Evolutionary conservation across 2,329 filamentous ascomycete species (phyloP).

Genomic region (Ceratocystis smalleyi): DNA sequence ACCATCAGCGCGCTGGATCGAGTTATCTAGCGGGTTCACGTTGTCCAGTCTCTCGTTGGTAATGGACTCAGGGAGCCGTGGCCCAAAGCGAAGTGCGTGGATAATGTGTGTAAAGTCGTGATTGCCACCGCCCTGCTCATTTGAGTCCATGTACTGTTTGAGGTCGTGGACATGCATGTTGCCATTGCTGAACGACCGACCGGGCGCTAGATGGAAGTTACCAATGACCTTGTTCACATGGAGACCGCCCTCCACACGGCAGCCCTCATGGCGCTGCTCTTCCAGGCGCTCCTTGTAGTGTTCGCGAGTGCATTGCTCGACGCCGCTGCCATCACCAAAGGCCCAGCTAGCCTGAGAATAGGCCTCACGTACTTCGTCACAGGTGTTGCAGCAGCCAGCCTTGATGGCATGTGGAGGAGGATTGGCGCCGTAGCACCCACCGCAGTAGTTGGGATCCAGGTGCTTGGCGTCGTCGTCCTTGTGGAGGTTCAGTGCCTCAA

Average conservation of each 20-base stretch:
- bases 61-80: conserved; percentile 65
- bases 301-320: conserved; percentile 90
- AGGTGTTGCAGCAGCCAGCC: conserved; percentile 88
- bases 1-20: conserved; percentile 60
- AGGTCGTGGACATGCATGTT: conserved; percentile 97
- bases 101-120: conserved; percentile 86
- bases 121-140: conserved; percentile 35
- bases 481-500: conserved; percentile 38
- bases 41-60: conserved; percentile 40
- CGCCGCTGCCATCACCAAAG: conserved; percentile 78
- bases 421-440: conserved; percentile 75
- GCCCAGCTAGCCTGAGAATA: conserved; percentile 85
- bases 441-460: conserved; percentile 83
- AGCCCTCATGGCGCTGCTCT: conserved; percentile 78
- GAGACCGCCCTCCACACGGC: conserved; percentile 79
- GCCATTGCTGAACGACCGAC: conserved; percentile 86
- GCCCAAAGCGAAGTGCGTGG: conserved; percentile 82
- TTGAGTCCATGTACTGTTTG: conserved; percentile 75
- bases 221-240: conserved; percentile 97
- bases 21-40: conserved; percentile 59
- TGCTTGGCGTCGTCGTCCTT: conserved; percentile 54
- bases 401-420: conserved; percentile 58
- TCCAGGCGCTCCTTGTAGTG: conserved; percentile 84
- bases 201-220: conserved; percentile 96
- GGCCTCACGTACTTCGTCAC: conserved; percentile 88